phyloP scores from a whole-genome alignment of 2,329 filamentous ascomycete genomes.

The Talaromyces verruculosus region DNA sequence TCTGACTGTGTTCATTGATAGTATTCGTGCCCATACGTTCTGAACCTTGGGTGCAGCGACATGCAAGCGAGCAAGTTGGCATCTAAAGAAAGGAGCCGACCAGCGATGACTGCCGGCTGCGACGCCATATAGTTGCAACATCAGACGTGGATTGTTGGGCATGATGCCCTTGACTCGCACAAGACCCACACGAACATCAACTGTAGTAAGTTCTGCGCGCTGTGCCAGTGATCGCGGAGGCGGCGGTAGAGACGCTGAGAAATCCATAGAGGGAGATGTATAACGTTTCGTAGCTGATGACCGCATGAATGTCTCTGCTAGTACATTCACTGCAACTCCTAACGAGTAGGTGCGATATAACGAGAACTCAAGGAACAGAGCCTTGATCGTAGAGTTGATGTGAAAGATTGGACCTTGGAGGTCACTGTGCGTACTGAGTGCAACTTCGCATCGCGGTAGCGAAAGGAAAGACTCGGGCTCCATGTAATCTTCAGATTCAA shows the following conservation, averaged over 20 bases:
- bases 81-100: constrained; percentile 76
- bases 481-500: constrained; percentile 81
- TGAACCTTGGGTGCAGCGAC: constrained; percentile 82
- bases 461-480: constrained; percentile 83
- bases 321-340: constrained; percentile 73
- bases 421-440: constrained; percentile 81
- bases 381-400: constrained; percentile 76
- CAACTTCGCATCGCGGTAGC: constrained; percentile 82
- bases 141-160: constrained; percentile 84
- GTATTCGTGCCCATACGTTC: constrained; percentile 78
- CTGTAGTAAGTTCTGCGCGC: constrained; percentile 66
- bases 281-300: constrained; percentile 25
- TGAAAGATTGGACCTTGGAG: constrained; percentile 85
- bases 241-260: constrained; percentile 28
- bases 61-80: constrained; percentile 79
- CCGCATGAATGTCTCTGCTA: constrained; percentile 65
- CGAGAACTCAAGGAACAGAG: constrained; percentile 82
- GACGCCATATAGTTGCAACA: constrained; percentile 82
- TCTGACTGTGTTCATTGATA: constrained; percentile 78
- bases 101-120: constrained; percentile 84
- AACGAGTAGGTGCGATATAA: constrained; percentile 90
- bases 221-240: constrained; percentile 29
- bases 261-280: constrained; percentile 23
- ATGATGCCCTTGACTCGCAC: constrained; percentile 86
- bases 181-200: constrained; percentile 79